Base-by-base conservation (phyloP, 805 yeast genomes). In the Candida ovalis region DNA sequence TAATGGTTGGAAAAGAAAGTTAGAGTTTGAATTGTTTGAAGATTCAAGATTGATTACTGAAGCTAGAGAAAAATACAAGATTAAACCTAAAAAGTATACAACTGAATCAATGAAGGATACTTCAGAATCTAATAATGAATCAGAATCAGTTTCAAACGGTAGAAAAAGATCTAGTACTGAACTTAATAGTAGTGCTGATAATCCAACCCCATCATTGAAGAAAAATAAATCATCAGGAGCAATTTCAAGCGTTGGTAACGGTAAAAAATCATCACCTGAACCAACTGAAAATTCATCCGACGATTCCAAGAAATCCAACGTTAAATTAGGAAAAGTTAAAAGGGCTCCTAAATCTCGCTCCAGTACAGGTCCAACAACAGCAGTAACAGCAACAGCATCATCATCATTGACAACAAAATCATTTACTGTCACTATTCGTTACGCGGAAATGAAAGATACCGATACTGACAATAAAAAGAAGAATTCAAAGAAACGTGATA, bases 21-120 rank as follows among this genome's bases (percentile, higher is more conserved):
- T 86, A 1, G 97, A 91, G 54, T 72, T 75, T 50, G 97, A 84
- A 57, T 69, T 80, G 30, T 62, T 82, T 0, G 74, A 73, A 30
- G 97, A 90, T 64, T 70, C 87, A 1, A 80, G 76, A 42, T 53
- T 63, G 38, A 81, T 84, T 25, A 50, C 77, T 5, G 70, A 68
- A 17, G 80, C 82, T 40, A 75, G 86, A 25, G 76, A 73, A 30
- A 51, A 52, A 4, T 62, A 63, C 40, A 56, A 51, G 40, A 15
- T 44, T 12, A 51, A 54, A 12, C 68, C 66, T 10, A 51, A 51
- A 44, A 58, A 56, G 37, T 27, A 28, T 24, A n/a, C 45, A 2
- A 47, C 43, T 3, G 24, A 40, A n/a, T 19, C 10, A 24, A 28
- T 30, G 36, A 44, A 40, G 25, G 42, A 23, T 1, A 22, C 18